A percentile compares a stretch with the other conserved stretches of the same genome.
Evolutionary conservation across 1,284 basidiomycete species (phyloP).

Genomic region (Ganoderma lucidum): DNA sequence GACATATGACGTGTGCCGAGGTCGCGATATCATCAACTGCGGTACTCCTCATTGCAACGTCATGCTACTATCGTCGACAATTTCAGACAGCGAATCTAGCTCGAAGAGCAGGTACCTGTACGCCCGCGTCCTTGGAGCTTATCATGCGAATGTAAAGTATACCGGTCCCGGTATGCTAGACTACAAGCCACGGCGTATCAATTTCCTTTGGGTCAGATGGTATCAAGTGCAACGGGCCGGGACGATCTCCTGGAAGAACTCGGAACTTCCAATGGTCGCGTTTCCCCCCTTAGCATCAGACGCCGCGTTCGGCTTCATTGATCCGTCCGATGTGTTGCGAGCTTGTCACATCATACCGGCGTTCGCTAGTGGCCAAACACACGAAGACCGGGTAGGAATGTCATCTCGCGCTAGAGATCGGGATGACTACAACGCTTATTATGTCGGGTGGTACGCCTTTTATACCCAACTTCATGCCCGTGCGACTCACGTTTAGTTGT

Average conservation of each 20-base stretch:
- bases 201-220: conserved; percentile 21
- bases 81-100: background rate
- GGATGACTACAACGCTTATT: no score
- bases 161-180: conserved; percentile 15
- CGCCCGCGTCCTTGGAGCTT: conserved; percentile 18
- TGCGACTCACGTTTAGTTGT: no score
- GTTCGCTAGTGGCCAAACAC: no score
- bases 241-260: background rate
- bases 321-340: background rate
- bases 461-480: no score
- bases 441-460: no score
- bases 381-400: no score
- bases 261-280: background rate
- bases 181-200: conserved; percentile 7
- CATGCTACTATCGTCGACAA: conserved; percentile 5
- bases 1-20: no score
- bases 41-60: conserved; percentile 3
- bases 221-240: background rate
- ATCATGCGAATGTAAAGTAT: conserved; percentile 18
- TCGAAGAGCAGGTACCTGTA: conserved; percentile 21
- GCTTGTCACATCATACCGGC: no score
- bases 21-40: conserved; percentile 8
- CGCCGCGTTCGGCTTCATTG: background rate
- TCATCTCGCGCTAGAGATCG: no score
- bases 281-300: background rate